A percentile compares a stretch with the other conserved stretches of the same genome.
These are phyloP conservation scores for Pelargonium citronellum DNA, from an alignment of 441 rosid species.

Conservation along the genomic window DNA sequence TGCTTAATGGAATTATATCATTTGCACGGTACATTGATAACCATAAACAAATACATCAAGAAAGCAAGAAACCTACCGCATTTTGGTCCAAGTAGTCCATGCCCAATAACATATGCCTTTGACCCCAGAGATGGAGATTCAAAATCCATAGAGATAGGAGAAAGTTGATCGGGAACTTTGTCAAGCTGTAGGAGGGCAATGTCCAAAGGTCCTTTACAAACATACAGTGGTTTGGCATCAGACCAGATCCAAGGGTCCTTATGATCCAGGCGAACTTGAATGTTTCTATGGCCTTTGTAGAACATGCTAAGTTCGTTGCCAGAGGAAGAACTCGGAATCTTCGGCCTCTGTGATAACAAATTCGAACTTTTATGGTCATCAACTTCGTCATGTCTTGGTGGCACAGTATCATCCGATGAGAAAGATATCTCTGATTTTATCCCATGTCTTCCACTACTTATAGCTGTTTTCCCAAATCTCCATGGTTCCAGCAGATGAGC, in stretches of 20 bases:
- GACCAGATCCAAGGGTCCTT: slow-evolving; percentile 73
- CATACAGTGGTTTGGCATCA: slow-evolving; percentile 61
- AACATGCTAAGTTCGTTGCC: slow-evolving; percentile 31
- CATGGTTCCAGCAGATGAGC: slow-evolving; percentile 96
- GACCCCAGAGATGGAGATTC: slow-evolving; percentile 61
- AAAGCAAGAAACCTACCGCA: slow-evolving; percentile 46
- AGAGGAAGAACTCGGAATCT: slow-evolving; percentile 22
- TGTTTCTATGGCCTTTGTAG: slow-evolving; percentile 36
- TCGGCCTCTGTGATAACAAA: slow-evolving; percentile 19
- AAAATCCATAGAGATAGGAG: slow-evolving; percentile 44
- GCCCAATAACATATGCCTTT: slow-evolving; percentile 71
- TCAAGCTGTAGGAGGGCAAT: slow-evolving; percentile 76
- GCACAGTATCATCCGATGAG: slow-evolving; percentile 31
- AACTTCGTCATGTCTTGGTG: slow-evolving; percentile 27
- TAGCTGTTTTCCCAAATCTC: slow-evolving; percentile 77
- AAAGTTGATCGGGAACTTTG: slow-evolving; percentile 51
- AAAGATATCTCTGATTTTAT: slow-evolving; percentile 19
- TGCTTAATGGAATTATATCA: no score
- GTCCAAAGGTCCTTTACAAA: slow-evolving; percentile 77
- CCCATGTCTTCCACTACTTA: slow-evolving; percentile 32
- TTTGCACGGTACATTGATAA: not conserved
- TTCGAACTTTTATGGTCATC: slow-evolving; percentile 25
- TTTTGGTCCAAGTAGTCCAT: slow-evolving; percentile 88
- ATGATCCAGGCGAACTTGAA: slow-evolving; percentile 68
- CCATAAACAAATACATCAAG: slow-evolving; percentile 6